phyloP scores from a whole-genome alignment of 345 rosid species.

The Luvunga scandens region DNA sequence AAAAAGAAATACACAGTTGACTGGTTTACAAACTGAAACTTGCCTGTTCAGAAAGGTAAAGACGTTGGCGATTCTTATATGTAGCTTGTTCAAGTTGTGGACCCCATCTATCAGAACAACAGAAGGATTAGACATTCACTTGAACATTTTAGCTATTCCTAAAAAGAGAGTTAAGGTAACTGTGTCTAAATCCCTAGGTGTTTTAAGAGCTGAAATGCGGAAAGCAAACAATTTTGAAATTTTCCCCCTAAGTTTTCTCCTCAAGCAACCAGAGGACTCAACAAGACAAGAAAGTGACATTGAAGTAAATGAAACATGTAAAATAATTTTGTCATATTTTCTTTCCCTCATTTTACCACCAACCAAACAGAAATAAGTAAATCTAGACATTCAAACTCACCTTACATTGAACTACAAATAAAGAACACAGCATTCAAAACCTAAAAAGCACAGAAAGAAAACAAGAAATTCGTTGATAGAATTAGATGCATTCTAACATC shows the following conservation, averaged over 20 bases:
- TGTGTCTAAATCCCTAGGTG: too few relatives aligned
- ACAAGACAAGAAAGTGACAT: neutral
- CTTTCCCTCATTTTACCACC: neutral
- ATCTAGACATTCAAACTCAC: neutral
- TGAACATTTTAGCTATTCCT: neutral
- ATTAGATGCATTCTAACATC: neutral
- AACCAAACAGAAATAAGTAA: neutral
- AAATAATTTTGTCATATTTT: neutral
- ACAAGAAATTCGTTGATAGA: neutral
- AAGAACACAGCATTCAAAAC: neutral
- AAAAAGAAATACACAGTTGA: neutral
- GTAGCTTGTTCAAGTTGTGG: constrained; percentile 70
- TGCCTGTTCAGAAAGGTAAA: constrained; percentile 69
- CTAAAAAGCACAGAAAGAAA: neutral
- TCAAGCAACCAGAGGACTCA: neutral
- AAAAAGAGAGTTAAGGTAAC: neutral
- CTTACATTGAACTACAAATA: neutral
- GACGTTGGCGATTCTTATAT: constrained; percentile 66
- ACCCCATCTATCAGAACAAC: constrained; percentile 50
- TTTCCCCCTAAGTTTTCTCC: neutral
- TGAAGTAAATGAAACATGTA: too few relatives aligned
- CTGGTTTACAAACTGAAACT: neutral
- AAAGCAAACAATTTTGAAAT: neutral
- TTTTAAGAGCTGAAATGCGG: neutral
- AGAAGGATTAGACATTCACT: neutral